Evolutionary conservation across 352 stramenopile genomes (phyloP), one percentile per base, ranked within the genome.

Genomic region (Globisporangium acanthophoron): DNA sequence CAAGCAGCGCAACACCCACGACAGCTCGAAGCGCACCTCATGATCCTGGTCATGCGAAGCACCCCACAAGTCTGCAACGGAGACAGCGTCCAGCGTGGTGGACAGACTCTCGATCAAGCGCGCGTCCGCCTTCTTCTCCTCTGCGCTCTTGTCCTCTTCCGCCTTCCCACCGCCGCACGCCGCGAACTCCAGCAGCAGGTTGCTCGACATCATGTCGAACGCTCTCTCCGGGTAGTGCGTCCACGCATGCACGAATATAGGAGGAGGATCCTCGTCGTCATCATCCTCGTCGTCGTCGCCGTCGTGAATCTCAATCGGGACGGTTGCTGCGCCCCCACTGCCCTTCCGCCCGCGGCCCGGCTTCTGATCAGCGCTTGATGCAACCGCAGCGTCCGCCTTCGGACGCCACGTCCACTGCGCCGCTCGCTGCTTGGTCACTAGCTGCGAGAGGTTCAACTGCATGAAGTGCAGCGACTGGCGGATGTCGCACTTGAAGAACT

Each of bases 401-500:
- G 47, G 52, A 33, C 46, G 54, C 64, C 64, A 70, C 7, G 43
- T 56, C 64, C 59, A 67, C 20, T 56, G 40, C 8, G 64, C 59
- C n/a, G 43, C 35, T 21, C 51, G 37, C 39, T 56, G 49, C 29
- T 54, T 52, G 8, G 13, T 64, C 45, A 41, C 46, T 29, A 72
- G 53, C 37, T 67, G 59, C 5, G 69, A 61, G 5, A 74, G 50
- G 52, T 85, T 71, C 13, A 64, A 68, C 62, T 94, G 67, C 13
- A 94, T 41, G 50, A 92, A 90, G 60, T 92, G 76, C 27, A 94
- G 63, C 15, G 81, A 68, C 20, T 84, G 81, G 1, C 84, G 72
- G 4, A 94, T 64, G 65, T 94, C 84, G 31, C 78, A 84, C 45
- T 69, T 55, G 59, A 82, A 90, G 15, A 89, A 73, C 5, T 73